These are phyloP conservation scores for Odontarrhena argentea DNA, from an alignment of 345 rosid genomes.

Conservation along the genomic window DNA sequence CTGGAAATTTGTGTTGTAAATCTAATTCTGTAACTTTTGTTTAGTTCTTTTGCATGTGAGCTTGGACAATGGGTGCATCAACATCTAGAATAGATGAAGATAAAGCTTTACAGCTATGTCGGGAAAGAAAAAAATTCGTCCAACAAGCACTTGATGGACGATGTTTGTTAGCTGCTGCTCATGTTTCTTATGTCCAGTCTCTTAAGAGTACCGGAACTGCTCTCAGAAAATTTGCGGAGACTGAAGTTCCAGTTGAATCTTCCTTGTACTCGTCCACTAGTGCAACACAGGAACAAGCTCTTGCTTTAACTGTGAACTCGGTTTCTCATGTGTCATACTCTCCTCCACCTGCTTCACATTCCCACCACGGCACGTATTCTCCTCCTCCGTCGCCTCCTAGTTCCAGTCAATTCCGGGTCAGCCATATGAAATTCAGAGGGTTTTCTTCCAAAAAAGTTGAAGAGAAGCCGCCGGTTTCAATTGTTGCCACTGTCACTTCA, in stretches of 20 bases:
- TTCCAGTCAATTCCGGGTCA: constrained; percentile 52
- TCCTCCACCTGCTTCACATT: constrained; percentile 65
- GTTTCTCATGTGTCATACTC: constrained; percentile 62
- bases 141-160: constrained; percentile 94
- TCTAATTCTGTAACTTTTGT: constrained; percentile 5
- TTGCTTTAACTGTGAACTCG: constrained; percentile 59
- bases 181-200: constrained; percentile 68
- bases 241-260: constrained; percentile 70
- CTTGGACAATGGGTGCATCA: constrained; percentile 63
- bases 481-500: constrained; percentile 54
- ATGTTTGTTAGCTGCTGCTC: constrained; percentile 81
- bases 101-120: constrained; percentile 82
- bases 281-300: constrained; percentile 82
- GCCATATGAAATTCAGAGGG: constrained; percentile 68
- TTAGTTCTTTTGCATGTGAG: constrained; percentile 4
- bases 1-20: neutral
- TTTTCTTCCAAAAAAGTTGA: constrained; percentile 66
- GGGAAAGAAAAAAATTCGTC: constrained; percentile 82
- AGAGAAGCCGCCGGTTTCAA: constrained; percentile 64
- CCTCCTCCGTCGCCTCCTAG: constrained; percentile 67
- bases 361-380: constrained; percentile 57
- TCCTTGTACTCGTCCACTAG: constrained; percentile 75
- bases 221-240: constrained; percentile 75
- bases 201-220: constrained; percentile 74
- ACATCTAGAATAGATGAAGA: constrained; percentile 81